A percentile compares a stretch with the other conserved stretches of the same genome.
Conservation (phyloP, 1,139 yeast genomes). For the Wickerhamomyces sp. region DNA sequence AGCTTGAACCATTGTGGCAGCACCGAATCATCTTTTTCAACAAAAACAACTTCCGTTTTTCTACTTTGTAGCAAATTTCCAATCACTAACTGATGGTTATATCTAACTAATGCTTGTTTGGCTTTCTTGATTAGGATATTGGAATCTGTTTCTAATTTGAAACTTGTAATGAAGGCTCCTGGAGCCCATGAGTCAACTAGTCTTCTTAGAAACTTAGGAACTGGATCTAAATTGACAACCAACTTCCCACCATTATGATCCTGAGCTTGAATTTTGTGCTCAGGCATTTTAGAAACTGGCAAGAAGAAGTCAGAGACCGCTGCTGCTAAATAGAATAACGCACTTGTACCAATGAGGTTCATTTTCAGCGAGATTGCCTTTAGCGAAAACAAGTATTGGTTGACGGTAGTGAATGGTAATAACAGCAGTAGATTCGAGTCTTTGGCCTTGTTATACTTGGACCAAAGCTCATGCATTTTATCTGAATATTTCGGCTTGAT, state of each 20-base stretch:
- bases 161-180: conserved; percentile 88
- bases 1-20: conserved; percentile 49
- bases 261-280: conserved; percentile 90
- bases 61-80: conserved; percentile 91
- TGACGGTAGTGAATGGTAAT: conserved; percentile 91
- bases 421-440: conserved; percentile 56
- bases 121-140: conserved; percentile 71
- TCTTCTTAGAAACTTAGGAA: conserved; percentile 86
- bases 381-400: conserved; percentile 85
- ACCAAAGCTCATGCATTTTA: conserved; percentile 60
- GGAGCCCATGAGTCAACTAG: conserved; percentile 95
- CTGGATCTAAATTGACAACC: conserved; percentile 86
- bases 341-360: conserved; percentile 47
- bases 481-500: conserved; percentile 59
- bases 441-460: conserved; percentile 60
- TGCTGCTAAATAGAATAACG: conserved; percentile 87
- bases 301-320: conserved; percentile 96
- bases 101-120: conserved; percentile 69
- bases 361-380: conserved; percentile 61
- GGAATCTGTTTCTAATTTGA: conserved; percentile 88
- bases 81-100: conserved; percentile 90
- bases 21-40: conserved; percentile 41
- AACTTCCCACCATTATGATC: conserved; percentile 63
- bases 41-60: conserved; percentile 84
- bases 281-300: conserved; percentile 80